Conservation (phyloP, 805 yeast genomes). For the Wickerhamomyces kurtzmanii region DNA sequence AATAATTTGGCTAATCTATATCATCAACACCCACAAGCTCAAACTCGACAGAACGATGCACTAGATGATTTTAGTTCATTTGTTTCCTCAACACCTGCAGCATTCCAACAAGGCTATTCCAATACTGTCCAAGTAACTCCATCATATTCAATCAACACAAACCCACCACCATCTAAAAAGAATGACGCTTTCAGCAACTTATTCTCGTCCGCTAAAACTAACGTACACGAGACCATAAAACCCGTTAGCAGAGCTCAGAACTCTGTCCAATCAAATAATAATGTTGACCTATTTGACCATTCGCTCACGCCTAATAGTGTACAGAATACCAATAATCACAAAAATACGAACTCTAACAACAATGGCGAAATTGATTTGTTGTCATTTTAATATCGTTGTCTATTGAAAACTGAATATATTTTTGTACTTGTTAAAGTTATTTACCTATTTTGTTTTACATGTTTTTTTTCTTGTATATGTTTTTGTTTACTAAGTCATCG, state of each 20-base stretch:
- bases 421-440: no score
- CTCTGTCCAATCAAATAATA: constrained; percentile 1
- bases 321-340: no score
- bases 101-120: neutral
- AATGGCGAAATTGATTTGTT: constrained; percentile 38
- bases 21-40: constrained; percentile 13
- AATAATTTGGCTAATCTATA: constrained; percentile 23
- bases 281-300: no score
- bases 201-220: constrained; percentile 53
- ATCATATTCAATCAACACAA: constrained; percentile 4
- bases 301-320: constrained; percentile 5
- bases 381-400: no score
- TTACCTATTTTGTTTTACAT: no score
- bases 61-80: constrained; percentile 17
- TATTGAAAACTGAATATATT: no score
- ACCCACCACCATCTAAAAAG: constrained; percentile 25
- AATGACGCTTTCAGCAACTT: constrained; percentile 68
- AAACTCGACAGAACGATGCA: constrained; percentile 7
- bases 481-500: no score
- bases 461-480: no score
- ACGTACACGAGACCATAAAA: no score
- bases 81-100: neutral
- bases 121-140: constrained; percentile 6
- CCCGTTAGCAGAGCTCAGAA: no score
- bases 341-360: constrained; percentile 6